Base-by-base conservation (phyloP, 257 asterid genomes). In the Solanum dulcamara region DNA sequence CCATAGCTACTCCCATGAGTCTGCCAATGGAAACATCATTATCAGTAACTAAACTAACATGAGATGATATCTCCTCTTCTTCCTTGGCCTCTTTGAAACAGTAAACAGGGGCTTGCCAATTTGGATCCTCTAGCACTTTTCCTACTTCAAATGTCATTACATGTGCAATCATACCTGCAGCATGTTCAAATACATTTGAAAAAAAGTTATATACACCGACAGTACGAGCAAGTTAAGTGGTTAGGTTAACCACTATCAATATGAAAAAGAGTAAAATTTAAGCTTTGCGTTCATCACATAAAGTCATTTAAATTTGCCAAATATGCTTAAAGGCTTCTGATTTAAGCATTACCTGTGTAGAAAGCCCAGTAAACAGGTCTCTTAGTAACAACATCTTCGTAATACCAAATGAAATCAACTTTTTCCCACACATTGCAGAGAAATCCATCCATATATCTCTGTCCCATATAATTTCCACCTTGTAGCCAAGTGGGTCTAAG, bases 61-160 rank as follows among this genome's bases (percentile, higher is more conserved):
- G 46, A 42, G 86, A 85, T 68, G 46, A 68, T 70, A 35, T 70
- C 28, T 8, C 77, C 20, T 64, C 40, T 50, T 33, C 51, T 50
- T 28, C n/a, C 40, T 82, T 64, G 42, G 67, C 68, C 28, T 86
- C 86, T 17, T 66, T 66, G 70, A 94, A 94, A 87, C 97, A 93
- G 90, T 92, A 94, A 5, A 40, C 91, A 24, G 97, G 97, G 30
- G 97, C 95, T 88, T 94, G 98, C 96, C 98, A 94, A n/a, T 87
- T 87, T 3, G 97, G 88, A 79, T 94, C 96, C 20, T 91, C 95
- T 26, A 94, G 93, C 84, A 92, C 94, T 84, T 85, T 84, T 30
- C 98, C 98, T 10, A 92, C 96, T 90, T 94, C 97, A 83, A 94
- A 94, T 42, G 96, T 94, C 89, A 94, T 93, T 88, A 94, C 95